Conservation (phyloP, 1,284 basidiomycete species). For the Pisolithus thermaeus region DNA sequence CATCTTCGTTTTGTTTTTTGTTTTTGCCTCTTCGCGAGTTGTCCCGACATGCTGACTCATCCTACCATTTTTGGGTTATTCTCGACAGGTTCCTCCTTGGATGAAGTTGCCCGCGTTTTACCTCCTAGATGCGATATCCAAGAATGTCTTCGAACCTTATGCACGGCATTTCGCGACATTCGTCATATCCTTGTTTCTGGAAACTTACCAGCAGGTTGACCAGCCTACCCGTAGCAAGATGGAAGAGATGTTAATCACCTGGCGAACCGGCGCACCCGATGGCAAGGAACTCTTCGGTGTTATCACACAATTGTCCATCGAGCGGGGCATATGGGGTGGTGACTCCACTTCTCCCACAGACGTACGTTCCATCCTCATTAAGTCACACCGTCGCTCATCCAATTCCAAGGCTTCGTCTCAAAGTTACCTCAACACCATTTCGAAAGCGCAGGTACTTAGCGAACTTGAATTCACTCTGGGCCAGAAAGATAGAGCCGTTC, state of each 20-base stretch:
- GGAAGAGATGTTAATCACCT: conserved; percentile 93
- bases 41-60: conserved; percentile 59
- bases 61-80: conserved; percentile 30
- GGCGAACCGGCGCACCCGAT: conserved; percentile 78
- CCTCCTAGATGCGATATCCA: conserved; percentile 93
- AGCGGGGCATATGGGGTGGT: conserved; percentile 71
- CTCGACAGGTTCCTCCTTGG: conserved; percentile 75
- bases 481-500: conserved; percentile 66
- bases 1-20: conserved; percentile 18
- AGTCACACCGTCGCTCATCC: background rate
- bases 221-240: conserved; percentile 82
- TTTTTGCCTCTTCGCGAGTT: conserved; percentile 29
- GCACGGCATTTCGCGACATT: conserved; percentile 74
- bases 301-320: conserved; percentile 67
- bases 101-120: conserved; percentile 95
- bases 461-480: conserved; percentile 74
- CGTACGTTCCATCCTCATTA: conserved; percentile 18
- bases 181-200: conserved; percentile 75
- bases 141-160: conserved; percentile 90
- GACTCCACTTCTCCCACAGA: conserved; percentile 37
- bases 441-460: conserved; percentile 70
- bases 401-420: conserved; percentile 11
- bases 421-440: conserved; percentile 37
- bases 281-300: conserved; percentile 82
- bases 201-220: conserved; percentile 83